These are phyloP conservation scores for Heliamphora pulchella DNA, from an alignment of 179 eudicot genomes.

Conservation along the genomic window DNA sequence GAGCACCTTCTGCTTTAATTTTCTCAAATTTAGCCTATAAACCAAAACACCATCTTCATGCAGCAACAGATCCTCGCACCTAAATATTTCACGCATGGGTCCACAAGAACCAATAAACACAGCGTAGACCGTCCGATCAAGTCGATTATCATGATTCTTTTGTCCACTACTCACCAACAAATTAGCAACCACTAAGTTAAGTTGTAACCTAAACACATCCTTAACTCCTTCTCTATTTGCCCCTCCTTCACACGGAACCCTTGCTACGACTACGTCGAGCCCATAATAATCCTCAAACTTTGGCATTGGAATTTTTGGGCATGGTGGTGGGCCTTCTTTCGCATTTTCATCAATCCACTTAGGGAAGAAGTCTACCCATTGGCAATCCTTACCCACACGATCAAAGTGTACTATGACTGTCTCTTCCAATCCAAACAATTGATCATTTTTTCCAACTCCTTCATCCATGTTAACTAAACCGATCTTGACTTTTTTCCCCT, in stretches of 20 bases:
- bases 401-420: slow-evolving; percentile 29
- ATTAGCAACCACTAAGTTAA: slow-evolving; percentile 51
- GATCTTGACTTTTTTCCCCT: slow-evolving; percentile 23
- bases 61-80: slow-evolving; percentile 66
- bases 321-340: slow-evolving; percentile 18
- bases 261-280: slow-evolving; percentile 49
- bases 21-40: slow-evolving; percentile 54
- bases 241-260: slow-evolving; percentile 31
- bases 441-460: neutral
- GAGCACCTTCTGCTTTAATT: slow-evolving; percentile 30
- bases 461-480: slow-evolving; percentile 47
- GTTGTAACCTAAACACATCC: slow-evolving; percentile 60
- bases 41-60: slow-evolving; percentile 47
- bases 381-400: slow-evolving; percentile 18
- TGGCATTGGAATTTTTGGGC: slow-evolving; percentile 65
- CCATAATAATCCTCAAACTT: slow-evolving; percentile 25
- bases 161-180: slow-evolving; percentile 40
- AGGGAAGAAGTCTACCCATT: slow-evolving; percentile 50
- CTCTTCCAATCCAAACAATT: slow-evolving; percentile 22
- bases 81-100: slow-evolving; percentile 68
- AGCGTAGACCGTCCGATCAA: slow-evolving; percentile 28
- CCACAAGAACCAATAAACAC: slow-evolving; percentile 55
- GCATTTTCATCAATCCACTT: slow-evolving; percentile 46
- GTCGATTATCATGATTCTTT: neutral
- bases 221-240: slow-evolving; percentile 16